Evolutionary conservation across 2,329 filamentous ascomycete genomes (phyloP), one percentile per base, ranked within the genome.

Genomic region (Pseudocercospora fijiensis): DNA sequence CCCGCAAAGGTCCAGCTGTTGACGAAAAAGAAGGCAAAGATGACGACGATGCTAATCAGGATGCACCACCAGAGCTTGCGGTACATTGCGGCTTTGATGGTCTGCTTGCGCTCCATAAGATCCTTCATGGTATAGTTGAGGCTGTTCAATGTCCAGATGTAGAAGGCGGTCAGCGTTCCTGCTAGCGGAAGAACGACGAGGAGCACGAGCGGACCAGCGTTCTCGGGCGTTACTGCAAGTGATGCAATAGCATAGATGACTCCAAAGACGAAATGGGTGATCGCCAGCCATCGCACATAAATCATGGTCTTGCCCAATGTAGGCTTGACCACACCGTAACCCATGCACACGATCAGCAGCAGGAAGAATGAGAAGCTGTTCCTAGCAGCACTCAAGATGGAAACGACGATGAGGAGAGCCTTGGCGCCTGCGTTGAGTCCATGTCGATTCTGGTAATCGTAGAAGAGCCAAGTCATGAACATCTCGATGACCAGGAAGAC

Each of bases 331-430:
- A 99, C 96, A 71, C 95, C 95, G 73, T 99, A 99, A 30, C 95
- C 95, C 95, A 99, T 99, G 78, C 95, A 99, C 30, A 99, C 95
- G 70, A 99, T 98, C 59, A 99, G 87, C 8, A 99, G 85, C 57
- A 99, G 83, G 83, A 99, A 99, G 83, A 99, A 99, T 0, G 94
- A 97, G 77, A 99, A 98, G 0, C 94, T 97, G 78, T 98, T 99
- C 68, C 95, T 86, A 61, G 89, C 93, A 4, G 95, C 95, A 75
- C 96, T 98, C 51, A 99, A 84, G 24, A 98, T 84, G 41, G 92
- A 92, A n/a, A 97, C 94, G 24, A 97, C 80, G 18, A 97, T 87
- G 79, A 99, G 90, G 62, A 98, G 83, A 5, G 89, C 90, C 76
- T 96, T 96, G 62, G 92, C 88, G 51, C 91, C 88, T 2, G 89